Evolutionary conservation across 2,329 filamentous ascomycete species (phyloP), one percentile per base, ranked within the genome.

Genomic region (Diaporthe helianthi): DNA sequence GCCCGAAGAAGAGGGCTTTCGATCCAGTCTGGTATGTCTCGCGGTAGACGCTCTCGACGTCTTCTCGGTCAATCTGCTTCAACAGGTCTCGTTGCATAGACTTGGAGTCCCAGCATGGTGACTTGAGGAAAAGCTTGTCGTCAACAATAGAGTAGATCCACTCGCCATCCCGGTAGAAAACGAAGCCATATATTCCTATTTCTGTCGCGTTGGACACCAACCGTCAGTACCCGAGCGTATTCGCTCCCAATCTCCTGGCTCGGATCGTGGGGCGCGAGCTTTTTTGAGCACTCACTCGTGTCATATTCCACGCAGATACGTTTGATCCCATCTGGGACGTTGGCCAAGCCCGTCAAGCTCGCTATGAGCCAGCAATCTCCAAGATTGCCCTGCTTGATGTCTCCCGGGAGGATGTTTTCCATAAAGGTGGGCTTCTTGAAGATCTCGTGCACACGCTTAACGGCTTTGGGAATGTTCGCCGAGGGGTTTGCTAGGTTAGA

Each of bases 101-200:
- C 1, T 89, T 90, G 41, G 93, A 92, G 73, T 97, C 92, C 82
- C 93, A 97, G 76, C 92, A 91, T 5, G 93, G 91, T 1, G 92
- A 93, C 70, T 90, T 92, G 22, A 97, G 86, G 77, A 93, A 97
- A 3, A 97, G 85, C 80, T 97, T 97, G 79, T 97, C 94, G 76
- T 97, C 94, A 70, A 97, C 89, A 71, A 97, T 94, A 69, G 92
- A 94, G 74, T 94, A 93, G 68, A 95, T 92, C 94, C 93, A 97
- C 79, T 96, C 93, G 65, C 93, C 93, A 75, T 97, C 93, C 77
- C 93, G 84, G 77, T 92, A 92, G 77, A 97, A 97, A 60, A 97
- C 92, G 75, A 97, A 97, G 1, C 93, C 93, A 75, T 97, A 97
- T 4, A 97, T 93, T 10, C 93, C 93, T 63, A 96, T 89, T 72